Evolutionary conservation across 164 flowering plant genomes (phyloP), one percentile per base, ranked within the genome.

Genomic region (Taxillus chinensis): DNA sequence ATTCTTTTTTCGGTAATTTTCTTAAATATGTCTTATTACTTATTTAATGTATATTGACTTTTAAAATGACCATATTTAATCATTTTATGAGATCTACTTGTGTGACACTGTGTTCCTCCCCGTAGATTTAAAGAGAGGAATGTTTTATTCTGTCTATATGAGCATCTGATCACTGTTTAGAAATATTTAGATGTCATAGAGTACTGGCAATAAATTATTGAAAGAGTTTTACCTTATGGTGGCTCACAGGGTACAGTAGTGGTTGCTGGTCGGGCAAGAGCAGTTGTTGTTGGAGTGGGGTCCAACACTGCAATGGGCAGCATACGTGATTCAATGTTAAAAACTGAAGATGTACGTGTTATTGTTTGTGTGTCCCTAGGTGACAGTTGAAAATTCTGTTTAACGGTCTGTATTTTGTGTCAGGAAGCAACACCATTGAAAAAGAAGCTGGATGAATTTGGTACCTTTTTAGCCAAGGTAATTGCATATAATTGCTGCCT

Each of bases 401-500:
- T 41, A 14, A 43, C 51, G 52, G n/a, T 57, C 7, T 45, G 8
- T 37, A 37, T 14, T 67, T 68, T 55, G 53, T 72, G 76, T 74
- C 86, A 93, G 98, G 98, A 90, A 72, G 90, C 61, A 55, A 93
- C 98, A 58, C 98, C 98, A 38, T 70, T 93, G 72, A 93, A 93
- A 69, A 93, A 83, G 78, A 90, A 93, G 77, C 81, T 93, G 71
- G 98, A 93, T 73, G 98, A 93, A 56, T 93, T 93, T 69, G 98
- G 98, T 16, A 88, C 96, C 55, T 90, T 93, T 66, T 75, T 93
- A 78, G 98, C 98, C 37, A 93, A 93, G 98, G 98, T 93, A 64
- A 78, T 11, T 61, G 38, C n/a, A 54, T 48, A 8, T 15, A 59
- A 45, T 62, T 27, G 41, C 40, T 42, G 61, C 11, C n/a, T 67